These are phyloP conservation scores for Xerocomus potaroensis DNA, from an alignment of 768 basidiomycete species.

Conservation along the genomic window DNA sequence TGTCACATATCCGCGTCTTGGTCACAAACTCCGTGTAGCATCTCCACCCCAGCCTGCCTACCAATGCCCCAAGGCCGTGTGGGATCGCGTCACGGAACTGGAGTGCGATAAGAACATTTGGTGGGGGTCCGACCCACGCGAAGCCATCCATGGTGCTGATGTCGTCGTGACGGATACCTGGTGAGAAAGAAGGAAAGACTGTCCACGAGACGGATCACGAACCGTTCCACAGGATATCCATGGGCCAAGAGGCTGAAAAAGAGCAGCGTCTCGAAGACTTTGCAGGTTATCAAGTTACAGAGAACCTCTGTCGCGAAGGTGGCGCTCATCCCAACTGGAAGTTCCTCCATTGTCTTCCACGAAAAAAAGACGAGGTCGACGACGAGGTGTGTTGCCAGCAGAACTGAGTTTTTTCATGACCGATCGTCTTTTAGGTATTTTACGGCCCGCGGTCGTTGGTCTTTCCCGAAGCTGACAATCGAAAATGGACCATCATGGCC, in stretches of 20 bases:
- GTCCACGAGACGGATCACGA: not conserved
- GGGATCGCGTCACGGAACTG: conserved; percentile 75
- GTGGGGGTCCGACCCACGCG: conserved; percentile 76
- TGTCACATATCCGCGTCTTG: conserved; percentile 88
- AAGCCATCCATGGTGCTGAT: conserved; percentile 87
- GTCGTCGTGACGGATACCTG: conserved; percentile 98
- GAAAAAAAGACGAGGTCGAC: conserved; percentile 91
- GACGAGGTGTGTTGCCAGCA: conserved; percentile 62
- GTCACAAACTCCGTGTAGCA: conserved; percentile 82
- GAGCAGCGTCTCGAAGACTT: conserved; percentile 83
- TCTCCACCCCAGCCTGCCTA: conserved; percentile 62
- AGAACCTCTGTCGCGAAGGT: conserved; percentile 73
- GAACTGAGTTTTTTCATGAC: not conserved
- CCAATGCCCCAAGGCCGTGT: conserved; percentile 67
- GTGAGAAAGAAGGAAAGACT: conserved; percentile 37
- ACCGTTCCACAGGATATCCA: conserved; percentile 73
- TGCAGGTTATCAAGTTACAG: conserved; percentile 91
- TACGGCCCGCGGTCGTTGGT: conserved; percentile 89
- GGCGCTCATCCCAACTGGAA: conserved; percentile 87
- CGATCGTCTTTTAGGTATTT: conserved; percentile 58
- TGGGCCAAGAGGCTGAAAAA: conserved; percentile 97
- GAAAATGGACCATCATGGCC: conserved; percentile 96
- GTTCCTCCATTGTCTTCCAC: conserved; percentile 94
- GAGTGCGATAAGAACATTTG: conserved; percentile 67
- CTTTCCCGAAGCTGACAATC: conserved; percentile 93